These are phyloP conservation scores for Entomophthora muscae DNA, from an alignment of 371 early-diverging fungal species.

Conservation along the genomic window DNA sequence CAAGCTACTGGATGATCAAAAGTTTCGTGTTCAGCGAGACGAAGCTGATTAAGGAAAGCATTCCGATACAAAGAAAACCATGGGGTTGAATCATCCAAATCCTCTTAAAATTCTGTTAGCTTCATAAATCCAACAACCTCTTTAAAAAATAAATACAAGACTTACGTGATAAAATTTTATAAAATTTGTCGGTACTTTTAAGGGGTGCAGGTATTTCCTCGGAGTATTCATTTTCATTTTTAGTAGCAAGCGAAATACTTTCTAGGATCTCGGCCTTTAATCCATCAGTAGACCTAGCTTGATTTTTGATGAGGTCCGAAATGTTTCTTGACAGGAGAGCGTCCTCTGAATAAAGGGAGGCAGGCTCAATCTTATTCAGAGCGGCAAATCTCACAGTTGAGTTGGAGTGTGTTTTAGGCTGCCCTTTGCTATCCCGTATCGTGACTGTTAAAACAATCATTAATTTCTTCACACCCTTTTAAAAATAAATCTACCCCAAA, in stretches of 20 bases:
- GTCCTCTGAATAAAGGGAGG: not conserved
- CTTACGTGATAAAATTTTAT: not conserved
- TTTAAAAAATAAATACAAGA: not conserved
- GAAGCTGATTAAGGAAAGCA: slow-evolving; percentile 37
- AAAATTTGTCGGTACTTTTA: not conserved
- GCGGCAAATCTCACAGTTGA: not conserved
- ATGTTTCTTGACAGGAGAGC: not conserved
- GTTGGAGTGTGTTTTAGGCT: not conserved
- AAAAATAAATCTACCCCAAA: too few relatives aligned
- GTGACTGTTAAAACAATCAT: too few relatives aligned
- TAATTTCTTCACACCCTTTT: too few relatives aligned
- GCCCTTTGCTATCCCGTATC: slow-evolving; percentile 3
- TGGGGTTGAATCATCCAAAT: slow-evolving; percentile 24
- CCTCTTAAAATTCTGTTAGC: slow-evolving; percentile 13
- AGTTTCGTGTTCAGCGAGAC: slow-evolving; percentile 72
- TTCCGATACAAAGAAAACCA: slow-evolving; percentile 72
- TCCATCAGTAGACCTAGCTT: not conserved
- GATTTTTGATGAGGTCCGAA: not conserved
- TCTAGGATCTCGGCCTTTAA: not conserved
- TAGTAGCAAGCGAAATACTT: too few relatives aligned
- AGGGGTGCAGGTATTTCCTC: not conserved
- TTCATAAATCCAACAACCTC: slow-evolving; percentile 17
- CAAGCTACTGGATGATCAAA: slow-evolving; percentile 88
- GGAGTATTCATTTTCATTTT: too few relatives aligned
- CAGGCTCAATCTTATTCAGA: not conserved